Evolutionary conservation across 2,329 filamentous ascomycete genomes (phyloP).

Genomic region (Penicillium sp.): DNA sequence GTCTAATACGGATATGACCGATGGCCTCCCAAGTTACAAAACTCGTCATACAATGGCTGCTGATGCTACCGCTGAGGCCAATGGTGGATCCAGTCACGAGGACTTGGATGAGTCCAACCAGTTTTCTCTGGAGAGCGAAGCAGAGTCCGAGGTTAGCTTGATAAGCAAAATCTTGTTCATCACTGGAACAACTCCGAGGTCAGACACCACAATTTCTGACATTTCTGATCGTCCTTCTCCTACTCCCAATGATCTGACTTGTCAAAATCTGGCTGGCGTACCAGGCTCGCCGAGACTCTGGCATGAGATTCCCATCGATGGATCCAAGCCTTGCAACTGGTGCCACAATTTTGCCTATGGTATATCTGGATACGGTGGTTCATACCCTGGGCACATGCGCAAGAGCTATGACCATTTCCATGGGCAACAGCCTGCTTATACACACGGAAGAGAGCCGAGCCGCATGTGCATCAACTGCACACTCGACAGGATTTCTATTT

Average conservation of each 20-base stretch:
- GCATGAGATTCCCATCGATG: slow-evolving; percentile 21
- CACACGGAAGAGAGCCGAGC: slow-evolving; percentile 29
- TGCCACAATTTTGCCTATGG: slow-evolving; percentile 41
- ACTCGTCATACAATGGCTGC: neutral
- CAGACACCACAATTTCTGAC: too few species aligned
- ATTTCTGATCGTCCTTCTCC: neutral
- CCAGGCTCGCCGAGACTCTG: slow-evolving; percentile 43
- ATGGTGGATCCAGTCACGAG: neutral
- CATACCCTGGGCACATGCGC: slow-evolving; percentile 34
- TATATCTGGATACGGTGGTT: slow-evolving; percentile 39
- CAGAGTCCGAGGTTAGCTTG: neutral
- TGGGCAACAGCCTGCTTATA: slow-evolving; percentile 42
- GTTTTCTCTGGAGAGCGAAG: neutral
- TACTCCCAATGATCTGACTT: neutral
- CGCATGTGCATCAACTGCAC: slow-evolving; percentile 42
- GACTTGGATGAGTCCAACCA: neutral
- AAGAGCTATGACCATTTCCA: slow-evolving; percentile 36
- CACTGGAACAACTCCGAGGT: neutral
- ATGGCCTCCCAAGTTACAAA: too few species aligned
- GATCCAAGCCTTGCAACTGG: slow-evolving; percentile 38
- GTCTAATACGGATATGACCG: slow-evolving; percentile 6
- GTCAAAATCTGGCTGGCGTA: slow-evolving; percentile 30
- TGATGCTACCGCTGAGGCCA: neutral
- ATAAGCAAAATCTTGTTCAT: neutral
- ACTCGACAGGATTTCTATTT: slow-evolving; percentile 32